phyloP scores from a whole-genome alignment of 306 rosid genomes.

The Crotalaria pallida region DNA sequence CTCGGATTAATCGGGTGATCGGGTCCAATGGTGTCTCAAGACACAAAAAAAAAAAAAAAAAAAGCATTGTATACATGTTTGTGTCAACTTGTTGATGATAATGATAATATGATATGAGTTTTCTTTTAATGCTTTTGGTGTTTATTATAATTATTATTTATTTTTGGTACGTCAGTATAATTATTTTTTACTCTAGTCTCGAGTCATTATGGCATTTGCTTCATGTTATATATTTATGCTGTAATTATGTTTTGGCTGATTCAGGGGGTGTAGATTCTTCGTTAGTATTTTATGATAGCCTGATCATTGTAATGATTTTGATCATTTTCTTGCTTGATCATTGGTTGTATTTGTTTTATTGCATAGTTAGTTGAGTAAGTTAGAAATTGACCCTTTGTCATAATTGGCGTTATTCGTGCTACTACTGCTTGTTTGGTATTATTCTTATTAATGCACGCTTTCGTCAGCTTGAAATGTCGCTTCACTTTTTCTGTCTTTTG shows the following conservation, averaged over 20 bases:
- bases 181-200: not conserved
- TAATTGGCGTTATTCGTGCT: not conserved
- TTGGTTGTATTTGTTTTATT: not conserved
- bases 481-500: constrained; percentile 2
- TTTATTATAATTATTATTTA: not conserved
- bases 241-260: constrained; percentile 1
- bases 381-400: constrained; percentile 11
- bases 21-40: too few relatives aligned
- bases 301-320: constrained; percentile 4
- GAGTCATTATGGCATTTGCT: not conserved
- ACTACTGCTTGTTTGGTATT: not conserved
- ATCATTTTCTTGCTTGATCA: not conserved
- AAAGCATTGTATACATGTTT: not conserved
- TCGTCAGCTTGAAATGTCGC: constrained; percentile 28
- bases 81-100: constrained; percentile 7
- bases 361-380: constrained; percentile 5
- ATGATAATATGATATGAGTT: constrained; percentile 12
- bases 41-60: too few relatives aligned
- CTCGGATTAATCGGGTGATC: too few relatives aligned
- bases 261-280: not conserved
- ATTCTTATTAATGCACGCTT: not conserved
- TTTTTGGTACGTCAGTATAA: too few relatives aligned
- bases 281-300: not conserved
- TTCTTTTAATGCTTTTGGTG: constrained; percentile 1
- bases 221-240: not conserved